Evolutionary conservation across 352 stramenopile species (phyloP).

Genomic region (Phytophthora pseudosyringae): DNA sequence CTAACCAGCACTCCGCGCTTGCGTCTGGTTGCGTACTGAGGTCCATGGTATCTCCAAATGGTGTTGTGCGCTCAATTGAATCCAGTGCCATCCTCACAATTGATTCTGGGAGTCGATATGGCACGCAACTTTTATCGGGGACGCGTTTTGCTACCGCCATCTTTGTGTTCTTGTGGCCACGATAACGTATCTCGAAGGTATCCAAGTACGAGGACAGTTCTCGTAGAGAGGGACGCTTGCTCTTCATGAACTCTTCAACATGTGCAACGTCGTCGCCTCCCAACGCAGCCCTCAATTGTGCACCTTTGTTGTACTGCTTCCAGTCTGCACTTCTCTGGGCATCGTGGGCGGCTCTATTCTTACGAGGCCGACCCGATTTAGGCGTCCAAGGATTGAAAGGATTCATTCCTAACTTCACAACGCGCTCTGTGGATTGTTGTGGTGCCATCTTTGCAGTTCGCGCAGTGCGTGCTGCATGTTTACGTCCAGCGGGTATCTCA

Average conservation of each 20-base stretch:
- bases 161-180: too few relatives aligned
- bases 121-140: too few relatives aligned
- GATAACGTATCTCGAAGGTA: neutral
- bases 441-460: neutral
- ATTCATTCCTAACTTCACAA: neutral
- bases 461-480: neutral
- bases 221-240: neutral
- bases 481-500: too few relatives aligned
- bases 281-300: neutral
- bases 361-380: neutral
- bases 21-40: neutral
- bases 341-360: neutral
- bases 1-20: neutral
- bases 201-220: neutral
- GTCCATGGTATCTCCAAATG: neutral
- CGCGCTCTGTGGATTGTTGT: too few relatives aligned
- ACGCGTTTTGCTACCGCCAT: too few relatives aligned
- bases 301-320: neutral
- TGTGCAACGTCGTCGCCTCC: neutral
- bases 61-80: neutral
- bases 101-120: neutral
- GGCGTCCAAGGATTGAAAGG: neutral
- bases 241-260: neutral
- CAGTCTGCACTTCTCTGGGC: neutral
- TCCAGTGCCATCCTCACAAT: neutral